Conservation (phyloP, 1,284 basidiomycete genomes). For the Ustilago xerochloae region DNA sequence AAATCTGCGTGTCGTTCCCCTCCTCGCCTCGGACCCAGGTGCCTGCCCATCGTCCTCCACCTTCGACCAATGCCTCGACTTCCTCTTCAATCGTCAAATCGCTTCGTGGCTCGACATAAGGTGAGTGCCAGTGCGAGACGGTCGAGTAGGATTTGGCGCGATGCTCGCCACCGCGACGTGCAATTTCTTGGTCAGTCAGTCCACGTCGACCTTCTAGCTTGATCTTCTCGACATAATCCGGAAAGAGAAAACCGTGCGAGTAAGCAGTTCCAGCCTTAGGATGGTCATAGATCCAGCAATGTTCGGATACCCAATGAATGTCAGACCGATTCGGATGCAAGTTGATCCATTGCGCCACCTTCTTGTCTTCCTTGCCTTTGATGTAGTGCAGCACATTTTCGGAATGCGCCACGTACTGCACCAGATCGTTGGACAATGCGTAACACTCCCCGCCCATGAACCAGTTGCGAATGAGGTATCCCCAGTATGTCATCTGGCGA, state of each 20-base stretch:
- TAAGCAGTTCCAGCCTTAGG: slow-evolving; percentile 88
- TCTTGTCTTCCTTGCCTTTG: slow-evolving; percentile 92
- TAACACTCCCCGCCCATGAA: slow-evolving; percentile 99
- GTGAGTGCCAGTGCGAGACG: slow-evolving; percentile 83
- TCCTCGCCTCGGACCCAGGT: slow-evolving; percentile 69
- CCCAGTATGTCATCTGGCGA: slow-evolving; percentile 65
- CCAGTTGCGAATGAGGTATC: slow-evolving; percentile 84
- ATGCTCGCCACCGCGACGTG: slow-evolving; percentile 69
- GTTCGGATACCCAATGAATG: slow-evolving; percentile 89
- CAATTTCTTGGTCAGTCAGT: slow-evolving; percentile 67
- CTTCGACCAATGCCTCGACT: slow-evolving; percentile 92
- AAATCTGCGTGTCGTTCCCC: slow-evolving; percentile 52
- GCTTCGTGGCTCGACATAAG: slow-evolving; percentile 79
- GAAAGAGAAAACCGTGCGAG: slow-evolving; percentile 96
- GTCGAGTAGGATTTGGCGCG: slow-evolving; percentile 79
- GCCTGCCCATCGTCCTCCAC: slow-evolving; percentile 73
- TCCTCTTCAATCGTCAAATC: slow-evolving; percentile 79
- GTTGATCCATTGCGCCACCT: slow-evolving; percentile 90
- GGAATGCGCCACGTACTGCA: slow-evolving; percentile 86
- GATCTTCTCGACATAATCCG: slow-evolving; percentile 82
- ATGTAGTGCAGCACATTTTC: slow-evolving; percentile 77
- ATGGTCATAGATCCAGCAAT: slow-evolving; percentile 98
- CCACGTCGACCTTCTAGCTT: slow-evolving; percentile 69
- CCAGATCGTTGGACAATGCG: slow-evolving; percentile 87
- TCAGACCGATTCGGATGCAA: slow-evolving; percentile 82